These are phyloP conservation scores for Euphorbia lathyris DNA, from an alignment of 345 rosid species.

Conservation along the genomic window DNA sequence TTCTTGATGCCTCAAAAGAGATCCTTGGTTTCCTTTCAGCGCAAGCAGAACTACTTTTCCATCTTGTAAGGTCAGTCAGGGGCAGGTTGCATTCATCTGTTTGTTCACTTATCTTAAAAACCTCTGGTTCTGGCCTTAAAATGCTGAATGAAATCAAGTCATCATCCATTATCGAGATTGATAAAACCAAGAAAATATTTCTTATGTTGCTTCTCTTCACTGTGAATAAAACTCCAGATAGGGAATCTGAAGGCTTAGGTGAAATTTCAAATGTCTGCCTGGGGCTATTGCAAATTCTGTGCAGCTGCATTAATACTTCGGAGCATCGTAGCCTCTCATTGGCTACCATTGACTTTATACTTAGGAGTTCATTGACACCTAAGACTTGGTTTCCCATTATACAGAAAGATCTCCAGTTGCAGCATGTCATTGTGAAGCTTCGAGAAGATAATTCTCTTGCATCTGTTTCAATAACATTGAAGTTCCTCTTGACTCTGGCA, in stretches of 20 bases:
- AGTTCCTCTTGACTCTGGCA: slow-evolving; percentile 74
- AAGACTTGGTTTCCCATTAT: slow-evolving; percentile 82
- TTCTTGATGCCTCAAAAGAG: slow-evolving; percentile 47
- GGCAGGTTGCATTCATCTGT: slow-evolving; percentile 40
- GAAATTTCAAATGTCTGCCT: slow-evolving; percentile 65
- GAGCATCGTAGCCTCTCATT: slow-evolving; percentile 62
- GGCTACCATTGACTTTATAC: slow-evolving; percentile 54
- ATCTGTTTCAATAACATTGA: slow-evolving; percentile 51
- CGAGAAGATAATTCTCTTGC: slow-evolving; percentile 52
- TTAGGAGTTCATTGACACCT: slow-evolving; percentile 63
- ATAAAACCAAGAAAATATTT: slow-evolving; percentile 50
- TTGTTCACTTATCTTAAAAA: slow-evolving; percentile 51
- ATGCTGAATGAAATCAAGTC: slow-evolving; percentile 50
- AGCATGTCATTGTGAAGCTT: slow-evolving; percentile 54
- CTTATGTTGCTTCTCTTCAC: slow-evolving; percentile 58
- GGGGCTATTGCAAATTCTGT: slow-evolving; percentile 66
- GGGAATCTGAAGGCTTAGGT: slow-evolving; percentile 46
- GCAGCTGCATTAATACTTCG: slow-evolving; percentile 51
- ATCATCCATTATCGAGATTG: slow-evolving; percentile 40
- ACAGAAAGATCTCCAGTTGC: slow-evolving; percentile 56
- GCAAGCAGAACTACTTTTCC: slow-evolving; percentile 65
- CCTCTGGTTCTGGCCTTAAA: slow-evolving; percentile 60
- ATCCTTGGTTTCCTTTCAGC: slow-evolving; percentile 58
- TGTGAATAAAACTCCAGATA: slow-evolving; percentile 33
- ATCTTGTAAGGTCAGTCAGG: slow-evolving; percentile 46